Evolutionary conservation across 202 grass and related monocot genomes (phyloP), one percentile per base, ranked within the genome.

Genomic region (Brachypodium distachyon): DNA sequence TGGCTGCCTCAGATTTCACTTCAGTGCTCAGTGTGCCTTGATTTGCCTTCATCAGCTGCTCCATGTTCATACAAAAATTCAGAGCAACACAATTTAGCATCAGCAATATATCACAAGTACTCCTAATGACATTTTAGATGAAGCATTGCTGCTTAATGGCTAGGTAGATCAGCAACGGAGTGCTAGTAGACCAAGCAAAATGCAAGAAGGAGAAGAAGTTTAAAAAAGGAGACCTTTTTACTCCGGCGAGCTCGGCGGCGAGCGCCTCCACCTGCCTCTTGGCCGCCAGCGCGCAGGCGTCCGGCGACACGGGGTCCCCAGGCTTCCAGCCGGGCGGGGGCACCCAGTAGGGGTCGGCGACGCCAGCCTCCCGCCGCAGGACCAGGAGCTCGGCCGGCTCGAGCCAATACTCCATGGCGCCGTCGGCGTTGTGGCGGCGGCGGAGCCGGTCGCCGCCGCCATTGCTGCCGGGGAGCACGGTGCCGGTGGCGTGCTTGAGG

Each of bases 241-340:
- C 88, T 31, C 18, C 64, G 37, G 40, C 17, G 12, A 94, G 75
- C 78, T 97, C 88, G 3, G 56, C 51, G 50, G 66, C 66, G 49
- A 88, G 87, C 74, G 86, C 62, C 36, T 54, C 52, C 26, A 81
- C 64, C 55, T 77, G 51, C 65, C 27, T 77, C 62, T 84, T 87
- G 36, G 67, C 83, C 56, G 49, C 25, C 5, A 71, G 53, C 33
- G 64, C 37, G 53, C 48, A 83, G 0, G 5, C 70, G 3, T 79
- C 69, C 7, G 74, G 39, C 44, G 82, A 86, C 9, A 83, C 61
- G 21, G 82, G 70, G 43, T 98, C 87, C 1, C 95, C 87, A 14
- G 26, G 80, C 89, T 98, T 94, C 95, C 91, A 97, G 5, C 94
- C 91, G 0, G 87, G 64, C 5, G 89, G 91, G 26, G 91, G 91